Evolutionary conservation across 495 filamentous ascomycete species (phyloP), one percentile per base, ranked within the genome.

Genomic region (Aspergillus ostianus): DNA sequence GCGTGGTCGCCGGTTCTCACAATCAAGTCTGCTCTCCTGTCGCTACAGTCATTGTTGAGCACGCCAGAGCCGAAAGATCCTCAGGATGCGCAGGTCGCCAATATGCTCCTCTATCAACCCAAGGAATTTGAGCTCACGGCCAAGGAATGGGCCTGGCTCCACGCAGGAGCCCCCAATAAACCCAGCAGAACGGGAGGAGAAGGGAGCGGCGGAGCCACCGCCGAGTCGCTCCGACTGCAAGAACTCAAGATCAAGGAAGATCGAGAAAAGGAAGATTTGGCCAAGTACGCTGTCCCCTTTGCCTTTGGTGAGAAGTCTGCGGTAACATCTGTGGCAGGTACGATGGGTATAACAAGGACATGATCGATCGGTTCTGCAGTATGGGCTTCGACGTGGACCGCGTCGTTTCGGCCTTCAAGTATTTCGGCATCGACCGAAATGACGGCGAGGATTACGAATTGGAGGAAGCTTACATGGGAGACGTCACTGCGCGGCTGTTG

Each of bases 1-100:
- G 90, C 89, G 60, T 98, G 94, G 94, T 94, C 92, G 6, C 94
- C 94, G 0, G 92, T 98, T 15, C 83, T 97, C 49, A 98, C 93
- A 2, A 92, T 98, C 70, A 98, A 97, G 77, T 94, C 91, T 51
- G 90, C 95, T 29, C 84, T 98, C 26, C 82, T 98, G 55, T 97
- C 93, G 15, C 79, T 98, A 18, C 93, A 97, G 71, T 93, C 90
- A 48, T 85, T 98, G 12, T 89, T 98, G 65, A 91, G 89, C 75
- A 90, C 90, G 10, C 94, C 94, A 2, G 94, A 98, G 73, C 94
- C 94, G 8, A 94, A 93, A 62, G 94, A 98, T 66, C 94, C 94
- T 3, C 94, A 98, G 74, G 94, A 98, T 71, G 92, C 92, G 41
- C 93, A 97, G 73, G 94, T 98, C 3, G 94, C 94, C 6, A 85